phyloP scores from a whole-genome alignment of 129 eudicot species.

The Chrysanthemum seticuspe region DNA sequence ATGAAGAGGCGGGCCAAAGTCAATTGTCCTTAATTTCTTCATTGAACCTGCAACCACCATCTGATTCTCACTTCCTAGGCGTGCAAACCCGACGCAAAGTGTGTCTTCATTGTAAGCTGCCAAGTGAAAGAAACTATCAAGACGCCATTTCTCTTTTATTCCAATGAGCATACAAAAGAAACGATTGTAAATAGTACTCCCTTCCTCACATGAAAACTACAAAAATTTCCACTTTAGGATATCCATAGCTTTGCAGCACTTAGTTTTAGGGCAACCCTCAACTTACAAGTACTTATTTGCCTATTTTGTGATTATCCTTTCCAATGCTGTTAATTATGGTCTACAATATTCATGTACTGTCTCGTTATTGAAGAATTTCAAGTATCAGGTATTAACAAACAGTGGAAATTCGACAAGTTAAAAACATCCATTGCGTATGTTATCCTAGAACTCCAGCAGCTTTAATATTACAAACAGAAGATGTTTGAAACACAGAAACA shows the following conservation, averaged over 20 bases:
- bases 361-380: background rate
- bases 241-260: background rate
- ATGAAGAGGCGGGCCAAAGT: constrained; percentile 86
- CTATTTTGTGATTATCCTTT: constrained; percentile 1
- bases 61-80: constrained; percentile 88
- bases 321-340: background rate
- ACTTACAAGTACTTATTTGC: constrained; percentile 1
- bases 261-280: background rate
- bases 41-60: constrained; percentile 76
- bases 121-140: constrained; percentile 10
- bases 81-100: constrained; percentile 83
- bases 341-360: background rate
- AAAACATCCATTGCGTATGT: background rate
- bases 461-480: background rate
- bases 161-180: background rate
- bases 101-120: constrained; percentile 75
- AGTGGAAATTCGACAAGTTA: background rate
- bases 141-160: background rate
- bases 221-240: too few relatives aligned
- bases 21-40: constrained; percentile 67
- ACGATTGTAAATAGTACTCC: background rate
- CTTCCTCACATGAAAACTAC: background rate
- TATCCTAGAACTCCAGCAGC: background rate
- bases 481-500: too few relatives aligned
- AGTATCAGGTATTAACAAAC: background rate